Conservation (phyloP, 78 protist genomes). For the Dictyostelium intermedium region DNA sequence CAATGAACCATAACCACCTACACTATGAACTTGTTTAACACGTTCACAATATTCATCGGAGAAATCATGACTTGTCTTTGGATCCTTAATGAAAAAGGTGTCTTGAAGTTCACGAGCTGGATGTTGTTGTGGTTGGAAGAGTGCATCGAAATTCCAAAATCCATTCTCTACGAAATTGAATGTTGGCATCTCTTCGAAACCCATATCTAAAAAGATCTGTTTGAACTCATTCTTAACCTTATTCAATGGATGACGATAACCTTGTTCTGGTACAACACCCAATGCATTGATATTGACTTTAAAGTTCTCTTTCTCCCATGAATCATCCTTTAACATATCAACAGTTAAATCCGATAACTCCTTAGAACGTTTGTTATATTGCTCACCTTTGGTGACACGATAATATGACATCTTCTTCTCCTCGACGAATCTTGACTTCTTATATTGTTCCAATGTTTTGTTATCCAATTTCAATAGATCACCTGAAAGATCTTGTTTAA, state of each 20-base stretch:
- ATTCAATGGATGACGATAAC: constrained; percentile 96
- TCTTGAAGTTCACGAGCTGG: constrained; percentile 99
- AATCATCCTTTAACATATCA: constrained; percentile 77
- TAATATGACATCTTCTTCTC: constrained; percentile 25
- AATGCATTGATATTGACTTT: constrained; percentile 35
- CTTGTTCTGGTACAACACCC: constrained; percentile 70
- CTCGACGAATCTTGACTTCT: constrained; percentile 37
- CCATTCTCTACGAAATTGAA: constrained; percentile 95
- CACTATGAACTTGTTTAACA: constrained; percentile 92
- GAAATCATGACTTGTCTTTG: constrained; percentile 74
- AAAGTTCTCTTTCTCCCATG: constrained; percentile 44
- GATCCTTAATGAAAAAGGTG: constrained; percentile 97
- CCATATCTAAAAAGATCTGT: constrained; percentile 97
- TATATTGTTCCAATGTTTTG: background rate
- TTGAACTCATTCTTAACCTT: constrained; percentile 96
- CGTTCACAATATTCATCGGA: constrained; percentile 93
- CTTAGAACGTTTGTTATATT: constrained; percentile 47
- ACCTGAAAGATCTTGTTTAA: background rate
- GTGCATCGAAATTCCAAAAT: constrained; percentile 99
- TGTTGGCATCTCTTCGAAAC: constrained; percentile 99
- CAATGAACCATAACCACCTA: constrained; percentile 93
- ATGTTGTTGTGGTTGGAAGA: constrained; percentile 99
- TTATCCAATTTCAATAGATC: background rate
- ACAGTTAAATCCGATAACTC: constrained; percentile 80
- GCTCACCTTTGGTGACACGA: constrained; percentile 27